phyloP scores from a whole-genome alignment of 768 basidiomycete species.

The Amanita muscaria region DNA sequence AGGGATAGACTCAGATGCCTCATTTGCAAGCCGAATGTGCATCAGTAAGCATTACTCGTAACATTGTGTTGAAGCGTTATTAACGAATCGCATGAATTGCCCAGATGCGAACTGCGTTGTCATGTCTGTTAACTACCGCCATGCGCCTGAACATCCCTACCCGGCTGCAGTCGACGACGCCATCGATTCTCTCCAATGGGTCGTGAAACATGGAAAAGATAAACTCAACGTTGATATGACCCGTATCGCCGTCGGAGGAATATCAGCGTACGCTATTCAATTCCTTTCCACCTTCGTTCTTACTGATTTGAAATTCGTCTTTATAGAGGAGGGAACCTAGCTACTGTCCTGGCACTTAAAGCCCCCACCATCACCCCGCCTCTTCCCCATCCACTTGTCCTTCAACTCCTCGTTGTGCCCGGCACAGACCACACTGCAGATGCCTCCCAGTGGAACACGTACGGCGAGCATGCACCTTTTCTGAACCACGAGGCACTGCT shows the following conservation, averaged over 20 bases:
- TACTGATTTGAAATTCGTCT: no score
- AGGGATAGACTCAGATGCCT: slow-evolving; percentile 46
- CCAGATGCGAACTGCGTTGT: slow-evolving; percentile 55
- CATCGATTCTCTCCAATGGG: slow-evolving; percentile 58
- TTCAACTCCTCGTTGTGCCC: no score
- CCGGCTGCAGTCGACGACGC: slow-evolving; percentile 68
- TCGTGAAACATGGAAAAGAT: slow-evolving; percentile 36
- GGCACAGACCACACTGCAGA: slow-evolving; percentile 62
- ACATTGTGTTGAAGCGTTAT: background rate
- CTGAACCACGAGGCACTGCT: slow-evolving; percentile 55
- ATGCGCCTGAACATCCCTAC: slow-evolving; percentile 63
- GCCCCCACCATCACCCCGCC: slow-evolving; percentile 37
- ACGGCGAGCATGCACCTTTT: slow-evolving; percentile 49
- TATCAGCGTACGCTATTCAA: slow-evolving; percentile 50
- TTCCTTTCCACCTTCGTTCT: background rate
- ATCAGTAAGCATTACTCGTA: slow-evolving; percentile 29
- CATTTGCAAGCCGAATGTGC: slow-evolving; percentile 54
- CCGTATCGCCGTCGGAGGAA: slow-evolving; percentile 62
- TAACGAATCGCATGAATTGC: no score
- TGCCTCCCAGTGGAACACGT: slow-evolving; percentile 44
- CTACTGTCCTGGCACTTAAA: slow-evolving; percentile 56
- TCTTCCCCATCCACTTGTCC: no score
- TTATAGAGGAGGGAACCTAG: slow-evolving; percentile 65
- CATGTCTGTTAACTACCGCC: slow-evolving; percentile 60
- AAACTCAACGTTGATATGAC: slow-evolving; percentile 39